These are phyloP conservation scores for Globisporangium acanthophoron DNA, from an alignment of 352 stramenopile genomes.

Conservation along the genomic window DNA sequence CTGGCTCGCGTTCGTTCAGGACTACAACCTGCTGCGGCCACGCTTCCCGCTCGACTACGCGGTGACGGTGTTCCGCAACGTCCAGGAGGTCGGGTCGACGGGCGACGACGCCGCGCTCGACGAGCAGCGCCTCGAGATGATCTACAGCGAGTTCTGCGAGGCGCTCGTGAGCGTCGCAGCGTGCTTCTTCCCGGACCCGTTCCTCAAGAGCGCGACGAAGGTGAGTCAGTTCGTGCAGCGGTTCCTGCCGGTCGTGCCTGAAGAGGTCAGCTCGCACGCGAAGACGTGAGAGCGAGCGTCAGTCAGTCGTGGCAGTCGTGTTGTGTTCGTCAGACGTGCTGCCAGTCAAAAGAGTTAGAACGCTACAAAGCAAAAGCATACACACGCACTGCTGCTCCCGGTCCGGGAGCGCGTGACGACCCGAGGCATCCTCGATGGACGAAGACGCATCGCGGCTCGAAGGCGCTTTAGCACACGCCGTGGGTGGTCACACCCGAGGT, in stretches of 20 bases:
- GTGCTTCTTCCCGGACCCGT: slow-evolving; percentile 63
- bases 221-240: slow-evolving; percentile 67
- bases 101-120: neutral
- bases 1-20: slow-evolving; percentile 63
- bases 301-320: neutral
- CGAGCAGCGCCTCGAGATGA: slow-evolving; percentile 44
- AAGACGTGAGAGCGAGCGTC: neutral
- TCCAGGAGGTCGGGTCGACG: slow-evolving; percentile 45
- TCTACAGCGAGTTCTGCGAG: slow-evolving; percentile 72
- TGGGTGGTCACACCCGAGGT: slow-evolving; percentile 71
- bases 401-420: no score
- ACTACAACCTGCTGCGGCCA: slow-evolving; percentile 60
- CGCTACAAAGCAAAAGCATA: neutral
- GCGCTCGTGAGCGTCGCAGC: slow-evolving; percentile 47
- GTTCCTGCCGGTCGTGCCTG: slow-evolving; percentile 55
- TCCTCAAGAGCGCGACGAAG: slow-evolving; percentile 44
- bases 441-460: neutral
- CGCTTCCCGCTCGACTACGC: slow-evolving; percentile 58
- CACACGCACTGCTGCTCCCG: neutral
- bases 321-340: neutral
- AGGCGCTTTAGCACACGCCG: slow-evolving; percentile 59
- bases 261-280: slow-evolving; percentile 40
- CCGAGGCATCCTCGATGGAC: neutral
- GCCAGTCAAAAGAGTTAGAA: neutral
- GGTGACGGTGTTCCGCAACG: slow-evolving; percentile 54